Evolutionary conservation across 495 filamentous ascomycete species (phyloP).

Genomic region (Aspergillus baeticus): DNA sequence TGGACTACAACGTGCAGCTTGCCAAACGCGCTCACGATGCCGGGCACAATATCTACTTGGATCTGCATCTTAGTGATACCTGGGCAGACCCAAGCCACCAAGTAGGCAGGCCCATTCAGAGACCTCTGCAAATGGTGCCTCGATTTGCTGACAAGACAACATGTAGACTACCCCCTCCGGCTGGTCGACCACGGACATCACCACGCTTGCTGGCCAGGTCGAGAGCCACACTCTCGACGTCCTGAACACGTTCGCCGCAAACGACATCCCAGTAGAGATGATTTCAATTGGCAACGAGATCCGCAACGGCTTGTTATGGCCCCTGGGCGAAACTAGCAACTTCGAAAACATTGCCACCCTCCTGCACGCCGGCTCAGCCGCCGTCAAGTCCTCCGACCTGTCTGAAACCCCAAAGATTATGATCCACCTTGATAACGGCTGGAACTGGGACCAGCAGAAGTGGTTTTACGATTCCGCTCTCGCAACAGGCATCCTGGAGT

Average conservation of each 20-base stretch:
- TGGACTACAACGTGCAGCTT: constrained; percentile 68
- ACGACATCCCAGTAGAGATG: constrained; percentile 54
- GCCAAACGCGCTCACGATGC: constrained; percentile 62
- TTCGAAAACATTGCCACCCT: constrained; percentile 59
- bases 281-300: constrained; percentile 74
- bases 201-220: constrained; percentile 57
- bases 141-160: not conserved
- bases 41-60: constrained; percentile 63
- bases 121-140: too few species aligned
- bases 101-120: constrained; percentile 22
- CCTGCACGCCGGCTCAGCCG: constrained; percentile 60
- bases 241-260: constrained; percentile 56
- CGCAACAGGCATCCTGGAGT: constrained; percentile 46
- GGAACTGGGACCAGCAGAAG: constrained; percentile 63
- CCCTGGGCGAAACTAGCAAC: constrained; percentile 51
- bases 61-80: constrained; percentile 71
- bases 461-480: constrained; percentile 61
- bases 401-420: constrained; percentile 58
- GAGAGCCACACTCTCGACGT: constrained; percentile 65
- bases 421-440: constrained; percentile 71
- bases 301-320: constrained; percentile 61
- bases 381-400: constrained; percentile 60
- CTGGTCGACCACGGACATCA: constrained; percentile 58
- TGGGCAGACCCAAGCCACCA: constrained; percentile 53
- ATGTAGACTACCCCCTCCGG: constrained; percentile 51